A percentile compares a stretch with the other conserved stretches of the same genome.
phyloP scores from a whole-genome alignment of 169 alveolate species.

The Perkinsus chesapeaki region DNA sequence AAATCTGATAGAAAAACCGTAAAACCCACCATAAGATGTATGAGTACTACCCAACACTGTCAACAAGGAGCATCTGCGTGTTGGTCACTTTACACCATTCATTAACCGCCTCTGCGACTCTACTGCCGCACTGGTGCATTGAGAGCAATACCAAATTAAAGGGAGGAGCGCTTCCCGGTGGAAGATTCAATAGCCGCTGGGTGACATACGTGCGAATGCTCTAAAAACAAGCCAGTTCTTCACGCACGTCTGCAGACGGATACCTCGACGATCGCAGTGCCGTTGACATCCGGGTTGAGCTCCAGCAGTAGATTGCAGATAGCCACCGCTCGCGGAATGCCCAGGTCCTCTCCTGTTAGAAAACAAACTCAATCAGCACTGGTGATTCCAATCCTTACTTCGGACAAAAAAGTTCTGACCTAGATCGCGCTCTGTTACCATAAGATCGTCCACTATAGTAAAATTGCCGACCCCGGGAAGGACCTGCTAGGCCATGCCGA shows the following conservation, averaged over 20 bases:
- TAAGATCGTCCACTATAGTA: slow-evolving; percentile 53
- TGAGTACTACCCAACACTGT: background rate
- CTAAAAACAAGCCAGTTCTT: background rate
- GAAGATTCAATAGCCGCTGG: background rate
- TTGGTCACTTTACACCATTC: background rate
- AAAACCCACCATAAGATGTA: background rate
- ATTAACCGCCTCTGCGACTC: background rate
- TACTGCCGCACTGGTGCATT: background rate
- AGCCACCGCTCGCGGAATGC: slow-evolving; percentile 52
- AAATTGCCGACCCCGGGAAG: slow-evolving; percentile 68
- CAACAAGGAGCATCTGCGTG: background rate
- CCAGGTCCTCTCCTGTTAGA: slow-evolving; percentile 40
- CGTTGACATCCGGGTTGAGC: slow-evolving; percentile 69
- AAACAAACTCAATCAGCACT: background rate
- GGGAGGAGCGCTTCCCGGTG: background rate
- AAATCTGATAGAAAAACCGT: background rate
- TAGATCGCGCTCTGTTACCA: slow-evolving; percentile 52
- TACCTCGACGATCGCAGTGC: slow-evolving; percentile 29
- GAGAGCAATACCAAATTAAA: background rate
- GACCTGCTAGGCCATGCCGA: background rate
- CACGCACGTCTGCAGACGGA: background rate
- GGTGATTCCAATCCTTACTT: background rate
- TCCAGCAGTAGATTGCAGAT: slow-evolving; percentile 50
- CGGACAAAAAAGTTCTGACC: slow-evolving; percentile 61
- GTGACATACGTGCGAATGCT: background rate